Base-by-base conservation (phyloP, 2,329 filamentous ascomycete species). In the Trichoderma lentiforme region DNA sequence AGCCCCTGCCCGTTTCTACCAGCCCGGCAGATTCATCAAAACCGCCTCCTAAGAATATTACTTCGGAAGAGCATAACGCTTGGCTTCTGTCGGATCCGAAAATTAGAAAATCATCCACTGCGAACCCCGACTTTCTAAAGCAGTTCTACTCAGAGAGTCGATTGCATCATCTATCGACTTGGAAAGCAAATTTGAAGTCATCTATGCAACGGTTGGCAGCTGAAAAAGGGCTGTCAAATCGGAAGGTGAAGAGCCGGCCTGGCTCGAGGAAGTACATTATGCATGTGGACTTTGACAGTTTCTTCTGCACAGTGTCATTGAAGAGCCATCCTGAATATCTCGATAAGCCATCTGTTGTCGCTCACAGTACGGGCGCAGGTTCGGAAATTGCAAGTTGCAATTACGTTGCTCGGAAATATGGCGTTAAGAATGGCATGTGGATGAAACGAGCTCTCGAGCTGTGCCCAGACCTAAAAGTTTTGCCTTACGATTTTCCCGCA, bases 381-480 rank as follows among this genome's bases (percentile, higher is more conserved):
- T 97, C 95, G 0, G 96, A 99, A 79, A 98, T 99, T 77, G 96
- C 96, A 26, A 98, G 95, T 74, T 99, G 96, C 82, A 99, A 99
- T 77, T 99, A 99, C 79, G 90, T 92, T 24, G 96, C 97, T 7
- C 90, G 96, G 47, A 87, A 89, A 36, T 96, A 91, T 76, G 95
- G 95, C 1, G 87, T 99, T 70, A 97, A 95, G 79, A 99, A 99
- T 76, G 97, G 97, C 47, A 99, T 98, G 96, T 99, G 97, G 96
- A 98, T 99, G 95, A 97, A 95, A 79, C 87, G 88, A 39, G 96
- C 96, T 0, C 86, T 92, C 72, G 91, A 96, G 75, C 81, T 96
- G 21, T 99, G 94, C 78, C 91, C 95, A 0, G 89, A 94, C 26
- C 84, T 99, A 21, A 94, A 97, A 76, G 91, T 98, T 2, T 80